Evolutionary conservation across 106 monocot genomes (phyloP).

Genomic region (Hemerocallis citrina): DNA sequence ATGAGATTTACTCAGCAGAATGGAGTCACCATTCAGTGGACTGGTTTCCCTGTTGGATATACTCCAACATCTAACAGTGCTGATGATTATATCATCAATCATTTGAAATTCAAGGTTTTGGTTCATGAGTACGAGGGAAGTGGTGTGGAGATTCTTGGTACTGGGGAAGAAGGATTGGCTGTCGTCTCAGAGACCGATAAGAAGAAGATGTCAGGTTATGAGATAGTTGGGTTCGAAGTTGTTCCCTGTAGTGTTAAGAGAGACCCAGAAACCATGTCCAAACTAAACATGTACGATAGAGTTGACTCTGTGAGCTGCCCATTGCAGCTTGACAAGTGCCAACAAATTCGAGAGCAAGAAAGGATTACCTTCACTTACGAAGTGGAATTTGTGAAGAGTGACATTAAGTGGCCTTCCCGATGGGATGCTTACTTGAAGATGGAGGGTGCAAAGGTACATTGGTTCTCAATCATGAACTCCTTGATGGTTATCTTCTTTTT

Average conservation of each 20-base stretch:
- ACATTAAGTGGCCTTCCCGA: slow-evolving; percentile 15
- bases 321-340: slow-evolving; percentile 16
- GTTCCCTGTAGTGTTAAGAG: slow-evolving; percentile 27
- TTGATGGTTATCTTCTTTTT: slow-evolving; percentile 24
- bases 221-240: slow-evolving; percentile 24
- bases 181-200: slow-evolving; percentile 5
- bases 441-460: slow-evolving; percentile 22
- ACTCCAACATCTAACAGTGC: slow-evolving; percentile 2
- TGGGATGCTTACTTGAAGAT: slow-evolving; percentile 30
- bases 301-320: slow-evolving; percentile 18
- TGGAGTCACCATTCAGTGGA: slow-evolving; percentile 8
- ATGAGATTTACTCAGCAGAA: slow-evolving; percentile 9
- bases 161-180: slow-evolving; percentile 2
- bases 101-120: slow-evolving; percentile 17
- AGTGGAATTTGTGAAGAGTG: slow-evolving; percentile 21
- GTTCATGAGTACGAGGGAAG: slow-evolving; percentile 19
- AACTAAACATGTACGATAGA: slow-evolving; percentile 28
- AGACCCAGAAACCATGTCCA: slow-evolving; percentile 7
- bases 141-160: slow-evolving; percentile 10
- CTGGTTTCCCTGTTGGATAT: slow-evolving; percentile 19
- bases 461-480: slow-evolving; percentile 20
- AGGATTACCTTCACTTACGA: slow-evolving; percentile 23
- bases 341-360: slow-evolving; percentile 18
- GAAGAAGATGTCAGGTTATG: slow-evolving; percentile 21
- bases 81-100: slow-evolving; percentile 16